Conservation (phyloP, 805 yeast species). For the Starmerella geochares region DNA sequence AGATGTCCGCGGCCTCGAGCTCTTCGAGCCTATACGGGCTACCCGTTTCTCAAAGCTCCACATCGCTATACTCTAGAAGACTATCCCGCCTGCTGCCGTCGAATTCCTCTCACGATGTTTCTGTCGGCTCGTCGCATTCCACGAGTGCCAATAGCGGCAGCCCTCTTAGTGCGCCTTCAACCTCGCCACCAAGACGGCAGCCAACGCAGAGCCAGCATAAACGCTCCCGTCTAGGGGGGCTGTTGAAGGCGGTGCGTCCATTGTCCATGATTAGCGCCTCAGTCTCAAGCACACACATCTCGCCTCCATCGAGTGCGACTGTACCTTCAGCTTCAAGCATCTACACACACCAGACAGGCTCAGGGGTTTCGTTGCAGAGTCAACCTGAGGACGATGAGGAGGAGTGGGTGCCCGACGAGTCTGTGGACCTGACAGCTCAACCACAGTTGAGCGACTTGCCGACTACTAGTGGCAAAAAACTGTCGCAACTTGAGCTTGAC, state of each 20-base stretch:
- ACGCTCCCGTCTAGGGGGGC: conserved; percentile 34
- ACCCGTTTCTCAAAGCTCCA: conserved; percentile 20
- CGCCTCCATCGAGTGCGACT: neutral
- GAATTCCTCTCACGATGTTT: conserved; percentile 12
- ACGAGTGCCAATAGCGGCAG: neutral
- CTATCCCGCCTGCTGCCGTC: conserved; percentile 17
- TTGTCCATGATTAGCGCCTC: conserved; percentile 28
- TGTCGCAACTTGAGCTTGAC: neutral
- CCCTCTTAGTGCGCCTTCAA: neutral
- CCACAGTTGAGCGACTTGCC: neutral
- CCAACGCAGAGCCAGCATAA: conserved; percentile 9
- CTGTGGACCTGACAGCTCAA: conserved; percentile 2
- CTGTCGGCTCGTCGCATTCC: conserved; percentile 2
- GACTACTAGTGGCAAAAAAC: conserved; percentile 10
- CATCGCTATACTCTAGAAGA: conserved; percentile 19
- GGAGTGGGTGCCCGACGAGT: conserved; percentile 13
- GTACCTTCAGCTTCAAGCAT: neutral
- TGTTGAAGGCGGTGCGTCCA: conserved; percentile 35
- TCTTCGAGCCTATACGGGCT: conserved; percentile 16
- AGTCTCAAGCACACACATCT: neutral
- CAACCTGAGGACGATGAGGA: conserved; percentile 3
- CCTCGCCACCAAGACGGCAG: conserved; percentile 1
- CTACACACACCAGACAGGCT: conserved; percentile 6
- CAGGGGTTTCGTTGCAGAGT: conserved; percentile 6
- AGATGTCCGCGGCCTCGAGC: neutral